Evolutionary conservation across 2,329 filamentous ascomycete genomes (phyloP), one percentile per base, ranked within the genome.

Genomic region (Aspergillus aculeatinus): DNA sequence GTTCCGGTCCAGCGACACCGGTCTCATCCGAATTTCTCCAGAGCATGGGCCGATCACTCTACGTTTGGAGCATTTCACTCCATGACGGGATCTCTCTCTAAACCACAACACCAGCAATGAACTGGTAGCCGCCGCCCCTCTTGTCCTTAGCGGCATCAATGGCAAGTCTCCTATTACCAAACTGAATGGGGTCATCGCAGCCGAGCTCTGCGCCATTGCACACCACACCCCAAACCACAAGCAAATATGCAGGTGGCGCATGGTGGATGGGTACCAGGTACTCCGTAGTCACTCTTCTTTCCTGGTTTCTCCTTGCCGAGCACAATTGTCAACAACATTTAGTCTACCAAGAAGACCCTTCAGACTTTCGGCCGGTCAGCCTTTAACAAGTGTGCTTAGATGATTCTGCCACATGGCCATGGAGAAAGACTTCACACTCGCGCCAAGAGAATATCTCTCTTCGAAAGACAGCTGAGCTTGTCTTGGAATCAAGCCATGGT

Each of bases 101-200:
- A 35, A 35, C 33, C 12, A 35, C 31, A 35, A 29, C 27, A 27
- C 27, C 27, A 29, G 51, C 27, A 25, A 27, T 29, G 6, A n/a
- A 47, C 50, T 25, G 33, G 51, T 27, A 12, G 31, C 35, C 19
- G 33, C 51, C 14, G 25, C 25, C 39, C 44, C 29, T 29, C 51
- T 25, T 25, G 10, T 29, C 52, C 23, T 31, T 25, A 19, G 47
- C 52, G 52, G 44, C 52, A 55, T 55, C 39, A 55, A 12, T 35
- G 33, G 33, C 33, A 35, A 35, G 33, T 35, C 33, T 35, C 33
- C 33, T 16, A 35, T 42, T 23, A 55, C 39, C 39, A 44, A 33
- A 19, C 51, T 47, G 16, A 33, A 48, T 55, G 21, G 44, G 23
- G 52, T 44, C 52, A 55, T 55, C 39, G 29, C 52, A 55, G 35